Base-by-base conservation (phyloP, 371 early-diverging fungal species). In the Rhizopus sp. region DNA sequence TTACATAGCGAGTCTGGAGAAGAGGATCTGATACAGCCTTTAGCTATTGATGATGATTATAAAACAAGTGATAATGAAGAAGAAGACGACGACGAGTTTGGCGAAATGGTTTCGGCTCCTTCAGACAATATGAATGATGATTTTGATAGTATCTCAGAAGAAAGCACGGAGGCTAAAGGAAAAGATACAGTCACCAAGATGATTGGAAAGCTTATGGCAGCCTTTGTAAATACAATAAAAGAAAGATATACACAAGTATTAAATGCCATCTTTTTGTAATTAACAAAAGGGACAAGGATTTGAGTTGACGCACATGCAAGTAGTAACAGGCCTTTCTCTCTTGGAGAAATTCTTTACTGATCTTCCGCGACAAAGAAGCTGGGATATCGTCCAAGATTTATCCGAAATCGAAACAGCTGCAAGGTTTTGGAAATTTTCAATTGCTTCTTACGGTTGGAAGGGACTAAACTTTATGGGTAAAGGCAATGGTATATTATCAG, bases 361-460 rank as follows among this genome's bases (percentile, higher is more conserved):
- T 16, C 45, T 77, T 10, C 75, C 75, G n/a, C 52, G 73, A 30
- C 68, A 72, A 29, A 64, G 79, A 13, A 78, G 76, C 2, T 73
- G 77, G 71, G 67, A 74, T 50, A 12, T 73, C 0, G 73, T 75
- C 0, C 53, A 65, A 9, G 63, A 83, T 32, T 45, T 84, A 16
- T 77, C 80, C 8, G 83, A 84, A 34, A 77, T 87, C 7, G 82
- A 87, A 29, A 63, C 70, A n/a, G 82, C 83, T 6, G 72, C 82
- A 33, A 72, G 80, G 55, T 81, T 84, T 55, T 84, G 85, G 80
- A 72, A 81, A 39, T 88, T 78, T 56, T 81, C 86, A 0, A 76
- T 88, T 59, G 86, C 86, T 10, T 81, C 83, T 35, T 86, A 93
- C 73, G 94, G 93, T 7, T 94, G 91, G 90, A 87, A 86, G 12